Evolutionary conservation across 2,329 filamentous ascomycete species (phyloP).

Genomic region (Zalaria sp.): DNA sequence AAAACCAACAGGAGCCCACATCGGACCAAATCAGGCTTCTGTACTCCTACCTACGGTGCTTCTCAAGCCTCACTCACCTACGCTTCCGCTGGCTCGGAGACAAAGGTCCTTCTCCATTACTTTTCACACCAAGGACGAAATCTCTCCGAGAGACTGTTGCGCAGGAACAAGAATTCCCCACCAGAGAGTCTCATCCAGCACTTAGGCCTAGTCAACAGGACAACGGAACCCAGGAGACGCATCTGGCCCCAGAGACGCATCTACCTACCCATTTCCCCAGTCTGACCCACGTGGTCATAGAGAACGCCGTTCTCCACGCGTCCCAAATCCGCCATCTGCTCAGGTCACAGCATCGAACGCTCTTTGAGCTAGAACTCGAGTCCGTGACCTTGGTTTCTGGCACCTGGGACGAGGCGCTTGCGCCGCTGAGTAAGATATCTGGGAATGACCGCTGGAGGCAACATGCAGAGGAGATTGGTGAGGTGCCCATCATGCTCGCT

Average conservation of each 20-base stretch:
- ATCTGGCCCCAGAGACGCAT: not conserved
- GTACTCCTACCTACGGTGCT: conserved; percentile 63
- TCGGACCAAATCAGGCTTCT: conserved; percentile 52
- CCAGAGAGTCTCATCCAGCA: conserved; percentile 1
- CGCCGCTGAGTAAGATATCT: conserved; percentile 39
- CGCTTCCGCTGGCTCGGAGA: conserved; percentile 52
- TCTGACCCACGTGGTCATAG: conserved; percentile 54
- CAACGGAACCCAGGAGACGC: not conserved
- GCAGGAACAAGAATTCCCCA: not conserved
- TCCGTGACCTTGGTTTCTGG: conserved; percentile 57
- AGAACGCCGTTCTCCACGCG: conserved; percentile 59
- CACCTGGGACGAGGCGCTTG: conserved; percentile 72
- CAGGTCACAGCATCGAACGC: conserved; percentile 47
- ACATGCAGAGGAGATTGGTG: conserved; percentile 1
- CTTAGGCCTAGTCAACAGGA: not conserved
- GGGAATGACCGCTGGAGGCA: not conserved
- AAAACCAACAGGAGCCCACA: conserved; percentile 54
- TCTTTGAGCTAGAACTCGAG: conserved; percentile 69
- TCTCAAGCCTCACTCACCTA: conserved; percentile 54
- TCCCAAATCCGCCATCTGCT: conserved; percentile 59
- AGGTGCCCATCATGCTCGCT: conserved; percentile 7
- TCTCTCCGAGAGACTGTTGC: not conserved
- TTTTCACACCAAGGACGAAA: not conserved
- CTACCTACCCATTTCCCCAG: conserved; percentile 49
- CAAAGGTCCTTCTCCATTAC: conserved; percentile 1